These are phyloP conservation scores for Thermomyces lanuginosus DNA, from an alignment of 2,329 filamentous ascomycete species.

Conservation along the genomic window DNA sequence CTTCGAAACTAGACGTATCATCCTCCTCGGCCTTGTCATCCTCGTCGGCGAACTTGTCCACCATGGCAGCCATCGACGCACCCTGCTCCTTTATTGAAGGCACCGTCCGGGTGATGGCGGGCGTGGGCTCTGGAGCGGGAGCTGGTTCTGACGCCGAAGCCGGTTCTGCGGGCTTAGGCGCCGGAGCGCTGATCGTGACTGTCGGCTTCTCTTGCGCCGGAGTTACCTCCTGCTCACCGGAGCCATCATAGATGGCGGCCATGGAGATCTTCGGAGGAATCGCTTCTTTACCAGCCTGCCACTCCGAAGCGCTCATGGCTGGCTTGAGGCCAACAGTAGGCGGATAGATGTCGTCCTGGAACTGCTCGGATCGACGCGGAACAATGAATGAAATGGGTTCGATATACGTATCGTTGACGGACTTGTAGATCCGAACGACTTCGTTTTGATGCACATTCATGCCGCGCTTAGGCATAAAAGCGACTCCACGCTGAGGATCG, in stretches of 20 bases:
- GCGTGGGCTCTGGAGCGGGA: constrained; percentile 15
- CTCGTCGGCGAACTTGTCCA: constrained; percentile 69
- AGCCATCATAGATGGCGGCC: constrained; percentile 77
- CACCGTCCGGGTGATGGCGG: constrained; percentile 36
- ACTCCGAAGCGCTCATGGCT: constrained; percentile 64
- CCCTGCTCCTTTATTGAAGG: constrained; percentile 72
- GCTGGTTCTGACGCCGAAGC: constrained; percentile 10
- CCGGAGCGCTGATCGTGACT: constrained; percentile 22
- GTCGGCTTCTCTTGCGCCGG: constrained; percentile 26
- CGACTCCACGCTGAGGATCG: constrained; percentile 86
- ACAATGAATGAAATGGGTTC: constrained; percentile 97
- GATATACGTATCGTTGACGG: constrained; percentile 82
- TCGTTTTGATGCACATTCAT: constrained; percentile 97
- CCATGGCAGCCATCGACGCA: constrained; percentile 68
- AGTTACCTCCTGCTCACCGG: constrained; percentile 57
- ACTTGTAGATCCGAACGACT: constrained; percentile 91
- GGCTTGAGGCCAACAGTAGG: constrained; percentile 67
- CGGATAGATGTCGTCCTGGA: constrained; percentile 94
- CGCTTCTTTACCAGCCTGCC: constrained; percentile 70
- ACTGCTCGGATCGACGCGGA: constrained; percentile 77
- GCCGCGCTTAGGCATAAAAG: constrained; percentile 85
- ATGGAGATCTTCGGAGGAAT: constrained; percentile 85
- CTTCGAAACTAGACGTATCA: constrained; percentile 71
- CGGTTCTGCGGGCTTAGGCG: constrained; percentile 32
- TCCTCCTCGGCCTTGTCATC: constrained; percentile 43